Evolutionary conservation across 2,329 filamentous ascomycete genomes (phyloP).

Genomic region (Colletotrichum eleusines): DNA sequence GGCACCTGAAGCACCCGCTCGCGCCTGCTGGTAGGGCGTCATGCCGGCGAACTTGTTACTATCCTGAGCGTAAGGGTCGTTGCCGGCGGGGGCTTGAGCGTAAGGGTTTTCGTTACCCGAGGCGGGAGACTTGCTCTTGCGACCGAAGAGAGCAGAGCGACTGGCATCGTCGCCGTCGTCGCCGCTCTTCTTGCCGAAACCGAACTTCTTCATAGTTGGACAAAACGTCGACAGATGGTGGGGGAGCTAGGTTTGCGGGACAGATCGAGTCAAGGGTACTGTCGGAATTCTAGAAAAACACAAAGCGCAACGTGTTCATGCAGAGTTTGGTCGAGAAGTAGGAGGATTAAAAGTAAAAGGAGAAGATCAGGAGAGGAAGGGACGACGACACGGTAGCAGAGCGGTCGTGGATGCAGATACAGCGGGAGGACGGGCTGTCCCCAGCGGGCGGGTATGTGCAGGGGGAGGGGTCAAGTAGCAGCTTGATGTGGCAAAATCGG

Average conservation of each 20-base stretch:
- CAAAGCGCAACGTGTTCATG: constrained; percentile 33
- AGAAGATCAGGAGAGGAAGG: constrained; percentile 20
- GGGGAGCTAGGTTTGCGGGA: constrained; percentile 3
- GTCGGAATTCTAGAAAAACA: constrained; percentile 16
- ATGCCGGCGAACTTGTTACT: constrained; percentile 58
- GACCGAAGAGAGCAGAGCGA: constrained; percentile 65
- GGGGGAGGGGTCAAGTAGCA: constrained; percentile 24
- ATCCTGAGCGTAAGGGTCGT: constrained; percentile 66
- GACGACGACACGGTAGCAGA: constrained; percentile 12
- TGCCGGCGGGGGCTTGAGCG: constrained; percentile 60
- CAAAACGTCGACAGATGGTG: constrained; percentile 10
- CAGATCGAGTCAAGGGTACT: background rate
- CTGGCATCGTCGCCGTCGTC: constrained; percentile 64
- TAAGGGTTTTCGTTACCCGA: constrained; percentile 67
- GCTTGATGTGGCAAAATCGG: constrained; percentile 43
- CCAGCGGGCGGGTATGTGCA: constrained; percentile 19
- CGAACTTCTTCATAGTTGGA: constrained; percentile 70
- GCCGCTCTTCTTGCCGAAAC: constrained; percentile 69
- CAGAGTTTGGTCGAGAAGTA: constrained; percentile 22
- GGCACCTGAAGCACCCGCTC: constrained; percentile 50
- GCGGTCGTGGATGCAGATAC: constrained; percentile 20
- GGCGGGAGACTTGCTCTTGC: constrained; percentile 64
- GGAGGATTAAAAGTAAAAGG: constrained; percentile 19
- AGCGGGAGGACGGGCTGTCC: constrained; percentile 16
- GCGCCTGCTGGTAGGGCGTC: constrained; percentile 49